phyloP scores from a whole-genome alignment of 352 stramenopile genomes.

The Phytopythium sindhum region DNA sequence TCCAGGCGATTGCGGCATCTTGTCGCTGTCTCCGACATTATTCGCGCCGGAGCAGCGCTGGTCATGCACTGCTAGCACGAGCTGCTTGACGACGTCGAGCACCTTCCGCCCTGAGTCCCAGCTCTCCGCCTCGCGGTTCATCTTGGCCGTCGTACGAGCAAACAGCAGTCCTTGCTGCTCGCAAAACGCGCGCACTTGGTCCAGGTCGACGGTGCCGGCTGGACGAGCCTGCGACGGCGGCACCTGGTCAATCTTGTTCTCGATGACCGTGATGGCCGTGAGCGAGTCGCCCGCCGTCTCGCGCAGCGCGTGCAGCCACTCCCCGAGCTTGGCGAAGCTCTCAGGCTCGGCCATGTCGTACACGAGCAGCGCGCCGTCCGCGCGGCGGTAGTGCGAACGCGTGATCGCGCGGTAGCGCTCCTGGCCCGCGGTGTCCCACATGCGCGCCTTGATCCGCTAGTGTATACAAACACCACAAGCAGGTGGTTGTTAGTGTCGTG shows the following conservation, averaged over 20 bases:
- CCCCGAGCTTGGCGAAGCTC: conserved; percentile 82
- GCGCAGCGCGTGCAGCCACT: conserved; percentile 86
- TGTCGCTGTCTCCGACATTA: background rate
- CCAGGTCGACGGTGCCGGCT: conserved; percentile 41
- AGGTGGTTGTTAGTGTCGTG: background rate
- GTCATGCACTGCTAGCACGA: conserved; percentile 63
- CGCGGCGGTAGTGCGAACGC: conserved; percentile 80
- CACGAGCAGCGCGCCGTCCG: conserved; percentile 85
- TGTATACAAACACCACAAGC: too few species aligned
- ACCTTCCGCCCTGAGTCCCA: conserved; percentile 51
- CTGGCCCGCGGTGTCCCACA: conserved; percentile 90
- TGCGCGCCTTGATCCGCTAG: conserved; percentile 63
- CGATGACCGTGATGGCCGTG: conserved; percentile 80
- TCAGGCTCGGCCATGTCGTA: conserved; percentile 89
- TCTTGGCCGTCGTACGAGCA: conserved; percentile 55
- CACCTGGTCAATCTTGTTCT: conserved; percentile 90
- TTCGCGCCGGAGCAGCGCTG: background rate
- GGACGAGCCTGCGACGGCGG: conserved; percentile 10
- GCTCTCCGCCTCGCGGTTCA: conserved; percentile 49
- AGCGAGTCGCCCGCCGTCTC: conserved; percentile 87
- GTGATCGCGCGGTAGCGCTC: conserved; percentile 90
- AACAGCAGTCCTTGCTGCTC: conserved; percentile 58
- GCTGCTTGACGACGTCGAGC: conserved; percentile 43
- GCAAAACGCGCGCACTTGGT: conserved; percentile 49
- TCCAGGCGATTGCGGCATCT: background rate